These are phyloP conservation scores for Penicillium macrosclerotiorum DNA, from an alignment of 495 filamentous ascomycete genomes.

Conservation along the genomic window DNA sequence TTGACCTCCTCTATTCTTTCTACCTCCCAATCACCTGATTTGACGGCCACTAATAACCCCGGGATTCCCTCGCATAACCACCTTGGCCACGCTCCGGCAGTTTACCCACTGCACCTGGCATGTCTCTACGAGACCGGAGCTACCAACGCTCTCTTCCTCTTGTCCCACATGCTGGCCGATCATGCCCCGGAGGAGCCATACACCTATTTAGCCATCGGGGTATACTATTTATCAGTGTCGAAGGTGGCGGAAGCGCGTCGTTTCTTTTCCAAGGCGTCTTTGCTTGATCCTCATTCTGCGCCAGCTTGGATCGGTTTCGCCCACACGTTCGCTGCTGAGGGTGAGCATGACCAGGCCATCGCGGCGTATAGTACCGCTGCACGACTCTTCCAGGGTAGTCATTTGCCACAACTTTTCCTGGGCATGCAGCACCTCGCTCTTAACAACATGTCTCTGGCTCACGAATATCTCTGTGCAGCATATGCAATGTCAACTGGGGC, in stretches of 20 bases:
- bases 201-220: slow-evolving; percentile 89
- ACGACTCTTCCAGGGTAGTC: slow-evolving; percentile 92
- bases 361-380: slow-evolving; percentile 96
- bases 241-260: slow-evolving; percentile 91
- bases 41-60: slow-evolving; percentile 17
- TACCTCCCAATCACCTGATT: slow-evolving; percentile 36
- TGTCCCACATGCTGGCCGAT: slow-evolving; percentile 93
- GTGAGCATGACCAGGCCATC: slow-evolving; percentile 97
- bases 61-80: slow-evolving; percentile 41
- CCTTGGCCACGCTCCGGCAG: slow-evolving; percentile 83
- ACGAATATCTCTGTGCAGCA: slow-evolving; percentile 90
- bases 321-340: slow-evolving; percentile 99
- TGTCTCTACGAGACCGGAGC: slow-evolving; percentile 85
- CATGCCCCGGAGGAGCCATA: slow-evolving; percentile 86
- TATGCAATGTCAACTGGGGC: slow-evolving; percentile 67
- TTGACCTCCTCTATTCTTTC: slow-evolving; percentile 79
- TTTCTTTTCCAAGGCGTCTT: slow-evolving; percentile 94
- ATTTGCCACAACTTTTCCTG: slow-evolving; percentile 92
- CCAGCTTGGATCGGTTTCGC: slow-evolving; percentile 99
- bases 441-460: slow-evolving; percentile 92
- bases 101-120: slow-evolving; percentile 88
- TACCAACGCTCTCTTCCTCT: slow-evolving; percentile 85
- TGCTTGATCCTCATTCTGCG: slow-evolving; percentile 97
- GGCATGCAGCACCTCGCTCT: slow-evolving; percentile 98
- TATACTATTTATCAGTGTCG: slow-evolving; percentile 87